Evolutionary conservation across 495 filamentous ascomycete species (phyloP).

Genomic region (Penicillium waksmanii): DNA sequence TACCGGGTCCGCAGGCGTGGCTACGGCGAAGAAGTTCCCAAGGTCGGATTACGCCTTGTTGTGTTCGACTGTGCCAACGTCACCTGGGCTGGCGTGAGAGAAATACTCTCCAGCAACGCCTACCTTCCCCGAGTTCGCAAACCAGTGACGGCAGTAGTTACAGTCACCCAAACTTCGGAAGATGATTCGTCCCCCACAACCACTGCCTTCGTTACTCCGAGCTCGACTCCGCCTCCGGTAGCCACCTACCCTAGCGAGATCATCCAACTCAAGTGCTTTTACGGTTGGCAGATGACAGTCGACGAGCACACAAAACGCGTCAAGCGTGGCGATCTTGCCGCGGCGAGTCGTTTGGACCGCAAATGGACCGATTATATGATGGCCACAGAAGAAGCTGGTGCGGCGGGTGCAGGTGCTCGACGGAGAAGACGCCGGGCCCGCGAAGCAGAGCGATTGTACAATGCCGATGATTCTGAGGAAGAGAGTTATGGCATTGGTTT

Average conservation of each 20-base stretch:
- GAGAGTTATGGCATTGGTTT: conserved; percentile 33
- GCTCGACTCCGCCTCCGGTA: conserved; percentile 37
- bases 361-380: conserved; percentile 98
- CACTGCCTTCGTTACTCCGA: conserved; percentile 33
- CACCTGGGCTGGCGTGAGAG: conserved; percentile 90
- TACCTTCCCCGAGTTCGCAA: conserved; percentile 55
- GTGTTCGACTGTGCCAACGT: conserved; percentile 89
- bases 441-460: conserved; percentile 73
- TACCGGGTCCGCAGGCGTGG: conserved; percentile 70
- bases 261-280: conserved; percentile 88
- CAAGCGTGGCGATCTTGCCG: conserved; percentile 68
- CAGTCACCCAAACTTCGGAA: conserved; percentile 32
- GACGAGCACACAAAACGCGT: conserved; percentile 89
- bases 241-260: conserved; percentile 68
- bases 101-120: conserved; percentile 82
- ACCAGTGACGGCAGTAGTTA: conserved; percentile 28
- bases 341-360: conserved; percentile 74
- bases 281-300: conserved; percentile 92
- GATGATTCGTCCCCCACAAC: conserved; percentile 34
- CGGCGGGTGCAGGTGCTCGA: conserved; percentile 64
- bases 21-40: conserved; percentile 54
- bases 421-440: conserved; percentile 73
- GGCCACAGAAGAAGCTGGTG: conserved; percentile 80
- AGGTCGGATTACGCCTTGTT: conserved; percentile 72
- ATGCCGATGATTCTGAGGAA: conserved; percentile 74